Evolutionary conservation across 768 basidiomycete species (phyloP).

Genomic region (Tulasnella sp.): DNA sequence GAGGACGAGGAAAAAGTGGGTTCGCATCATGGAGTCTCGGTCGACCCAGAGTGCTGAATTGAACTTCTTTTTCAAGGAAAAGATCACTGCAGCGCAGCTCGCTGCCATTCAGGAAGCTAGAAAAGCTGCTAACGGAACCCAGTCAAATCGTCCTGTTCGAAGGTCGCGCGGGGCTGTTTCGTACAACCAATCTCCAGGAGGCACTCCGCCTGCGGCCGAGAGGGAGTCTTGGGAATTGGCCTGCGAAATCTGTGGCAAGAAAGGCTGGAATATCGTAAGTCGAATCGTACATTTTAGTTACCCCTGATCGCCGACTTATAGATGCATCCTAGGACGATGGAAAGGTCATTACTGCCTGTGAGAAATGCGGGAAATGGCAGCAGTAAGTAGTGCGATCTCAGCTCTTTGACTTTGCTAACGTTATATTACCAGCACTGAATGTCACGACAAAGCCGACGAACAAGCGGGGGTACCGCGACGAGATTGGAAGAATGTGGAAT

Average conservation of each 20-base stretch:
- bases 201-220: slow-evolving; percentile 32
- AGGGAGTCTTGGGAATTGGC: slow-evolving; percentile 74
- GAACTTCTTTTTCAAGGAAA: neutral
- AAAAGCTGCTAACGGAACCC: neutral
- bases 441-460: slow-evolving; percentile 65
- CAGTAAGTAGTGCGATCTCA: slow-evolving; percentile 29
- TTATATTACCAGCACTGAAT: slow-evolving; percentile 36
- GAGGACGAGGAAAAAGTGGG: slow-evolving; percentile 8
- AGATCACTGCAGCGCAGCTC: neutral
- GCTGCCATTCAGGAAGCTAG: neutral
- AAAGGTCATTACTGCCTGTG: slow-evolving; percentile 69
- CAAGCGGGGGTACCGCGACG: slow-evolving; percentile 52
- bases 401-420: neutral
- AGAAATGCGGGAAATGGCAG: slow-evolving; percentile 76
- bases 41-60: neutral
- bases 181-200: slow-evolving; percentile 14
- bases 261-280: slow-evolving; percentile 62
- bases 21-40: neutral
- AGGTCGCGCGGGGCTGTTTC: slow-evolving; percentile 6
- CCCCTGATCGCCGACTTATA: slow-evolving; percentile 14
- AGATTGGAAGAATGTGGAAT: slow-evolving; percentile 81
- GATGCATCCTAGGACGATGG: slow-evolving; percentile 48
- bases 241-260: slow-evolving; percentile 72
- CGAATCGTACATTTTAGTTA: neutral
- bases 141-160: slow-evolving; percentile 5